phyloP scores from a whole-genome alignment of 1,139 yeast genomes.

The Debaryomycetaceae sp. region DNA sequence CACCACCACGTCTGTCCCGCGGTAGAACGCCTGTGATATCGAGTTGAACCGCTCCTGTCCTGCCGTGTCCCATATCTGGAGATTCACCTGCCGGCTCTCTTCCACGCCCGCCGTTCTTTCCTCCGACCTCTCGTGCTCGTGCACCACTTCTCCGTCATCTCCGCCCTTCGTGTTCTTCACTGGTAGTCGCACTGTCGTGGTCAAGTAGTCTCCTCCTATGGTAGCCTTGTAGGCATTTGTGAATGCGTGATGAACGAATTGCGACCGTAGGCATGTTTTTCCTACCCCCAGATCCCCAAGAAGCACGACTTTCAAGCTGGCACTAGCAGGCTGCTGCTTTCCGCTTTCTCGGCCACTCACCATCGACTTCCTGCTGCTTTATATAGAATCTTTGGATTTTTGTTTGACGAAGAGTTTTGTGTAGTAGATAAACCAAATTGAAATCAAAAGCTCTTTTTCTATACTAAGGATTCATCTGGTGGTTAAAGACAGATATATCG shows the following conservation, averaged over 20 bases:
- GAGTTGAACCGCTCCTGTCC: slow-evolving; percentile 65
- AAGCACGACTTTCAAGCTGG: slow-evolving; percentile 48
- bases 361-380: neutral
- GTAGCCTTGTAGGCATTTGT: slow-evolving; percentile 60
- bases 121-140: slow-evolving; percentile 1
- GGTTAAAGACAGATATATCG: neutral
- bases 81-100: slow-evolving; percentile 22
- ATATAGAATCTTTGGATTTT: neutral
- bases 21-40: slow-evolving; percentile 54
- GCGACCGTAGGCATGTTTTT: slow-evolving; percentile 57
- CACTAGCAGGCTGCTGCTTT: neutral
- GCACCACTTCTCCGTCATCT: neutral
- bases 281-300: slow-evolving; percentile 65
- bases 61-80: slow-evolving; percentile 67
- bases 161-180: neutral
- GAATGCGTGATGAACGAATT: slow-evolving; percentile 55
- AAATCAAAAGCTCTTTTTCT: neutral
- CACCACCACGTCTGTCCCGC: slow-evolving; percentile 60
- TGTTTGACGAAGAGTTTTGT: slow-evolving; percentile 3
- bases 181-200: slow-evolving; percentile 33
- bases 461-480: neutral
- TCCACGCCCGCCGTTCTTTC: neutral
- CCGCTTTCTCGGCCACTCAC: neutral
- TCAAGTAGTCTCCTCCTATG: slow-evolving; percentile 59
- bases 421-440: slow-evolving; percentile 4